Evolutionary conservation across 768 basidiomycete genomes (phyloP).

Genomic region (Trametopsis cervina): DNA sequence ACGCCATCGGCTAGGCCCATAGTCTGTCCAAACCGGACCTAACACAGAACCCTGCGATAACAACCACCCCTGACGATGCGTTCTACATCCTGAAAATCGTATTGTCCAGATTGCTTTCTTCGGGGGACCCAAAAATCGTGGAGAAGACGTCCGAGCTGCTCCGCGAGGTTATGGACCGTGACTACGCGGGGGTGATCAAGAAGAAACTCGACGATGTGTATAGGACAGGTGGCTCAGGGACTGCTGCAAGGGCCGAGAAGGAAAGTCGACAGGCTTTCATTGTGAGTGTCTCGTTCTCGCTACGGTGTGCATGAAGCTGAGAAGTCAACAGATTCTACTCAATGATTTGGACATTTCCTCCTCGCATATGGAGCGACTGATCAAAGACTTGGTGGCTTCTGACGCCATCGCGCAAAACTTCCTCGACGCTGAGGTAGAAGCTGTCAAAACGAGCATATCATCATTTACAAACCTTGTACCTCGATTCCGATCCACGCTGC

Average conservation of each 20-base stretch:
- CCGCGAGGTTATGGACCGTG: slow-evolving; percentile 70
- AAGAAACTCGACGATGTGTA: slow-evolving; percentile 88
- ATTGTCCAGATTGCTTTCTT: slow-evolving; percentile 68
- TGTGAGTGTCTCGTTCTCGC: slow-evolving; percentile 40
- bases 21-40: slow-evolving; percentile 71
- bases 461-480: slow-evolving; percentile 46
- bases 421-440: slow-evolving; percentile 44
- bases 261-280: slow-evolving; percentile 79
- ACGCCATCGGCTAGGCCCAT: slow-evolving; percentile 57
- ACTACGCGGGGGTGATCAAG: slow-evolving; percentile 76
- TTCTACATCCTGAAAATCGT: slow-evolving; percentile 94
- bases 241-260: slow-evolving; percentile 56
- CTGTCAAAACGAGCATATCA: slow-evolving; percentile 41
- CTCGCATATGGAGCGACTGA: slow-evolving; percentile 80
- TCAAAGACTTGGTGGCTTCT: slow-evolving; percentile 54
- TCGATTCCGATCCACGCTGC: slow-evolving; percentile 66
- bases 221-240: slow-evolving; percentile 38
- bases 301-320: neutral
- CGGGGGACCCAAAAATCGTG: slow-evolving; percentile 58
- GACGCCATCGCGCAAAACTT: slow-evolving; percentile 62
- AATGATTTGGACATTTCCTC: slow-evolving; percentile 95
- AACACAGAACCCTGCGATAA: slow-evolving; percentile 53
- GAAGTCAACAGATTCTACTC: slow-evolving; percentile 77
- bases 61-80: slow-evolving; percentile 86
- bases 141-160: slow-evolving; percentile 55